A percentile compares a stretch with the other conserved stretches of the same genome.
Conservation (phyloP, 2,329 filamentous ascomycete species). For the Alternaria viburni region DNA sequence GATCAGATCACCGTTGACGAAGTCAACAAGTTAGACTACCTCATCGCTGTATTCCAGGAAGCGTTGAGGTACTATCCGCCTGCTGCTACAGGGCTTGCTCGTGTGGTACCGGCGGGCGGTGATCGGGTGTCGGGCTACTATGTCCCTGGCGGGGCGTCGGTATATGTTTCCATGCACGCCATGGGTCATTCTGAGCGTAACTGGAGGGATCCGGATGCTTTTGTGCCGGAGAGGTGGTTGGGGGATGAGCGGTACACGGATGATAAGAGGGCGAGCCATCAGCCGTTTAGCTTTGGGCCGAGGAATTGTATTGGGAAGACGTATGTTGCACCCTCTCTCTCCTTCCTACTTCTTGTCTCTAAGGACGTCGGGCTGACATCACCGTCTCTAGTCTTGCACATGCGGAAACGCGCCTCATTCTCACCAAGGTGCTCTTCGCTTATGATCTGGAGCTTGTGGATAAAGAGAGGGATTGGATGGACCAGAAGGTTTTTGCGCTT, state of each 20-base stretch:
- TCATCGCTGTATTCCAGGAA: slow-evolving; percentile 38
- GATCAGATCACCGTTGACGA: slow-evolving; percentile 34
- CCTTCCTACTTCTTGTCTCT: background rate
- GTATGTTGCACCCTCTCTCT: slow-evolving; percentile 18
- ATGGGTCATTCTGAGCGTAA: slow-evolving; percentile 39
- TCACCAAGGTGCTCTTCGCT: slow-evolving; percentile 31
- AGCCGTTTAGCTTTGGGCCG: slow-evolving; percentile 38
- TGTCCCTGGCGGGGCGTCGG: slow-evolving; percentile 31
- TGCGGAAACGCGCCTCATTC: slow-evolving; percentile 37
- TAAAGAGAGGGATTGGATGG: slow-evolving; percentile 48
- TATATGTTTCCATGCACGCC: slow-evolving; percentile 41
- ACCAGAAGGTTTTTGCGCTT: slow-evolving; percentile 38
- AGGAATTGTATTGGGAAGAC: slow-evolving; percentile 41
- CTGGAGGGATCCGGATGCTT: slow-evolving; percentile 32
- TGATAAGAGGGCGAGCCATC: slow-evolving; percentile 41
- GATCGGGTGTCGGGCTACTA: slow-evolving; percentile 33
- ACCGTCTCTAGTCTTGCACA: slow-evolving; percentile 24
- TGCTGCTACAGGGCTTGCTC: slow-evolving; percentile 37
- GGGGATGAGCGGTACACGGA: slow-evolving; percentile 36
- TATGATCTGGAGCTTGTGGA: slow-evolving; percentile 34
- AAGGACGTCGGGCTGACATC: background rate
- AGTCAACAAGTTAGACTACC: slow-evolving; percentile 34
- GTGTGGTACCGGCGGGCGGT: slow-evolving; percentile 31
- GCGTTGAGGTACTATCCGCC: slow-evolving; percentile 37
- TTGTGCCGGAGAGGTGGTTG: slow-evolving; percentile 48